Evolutionary conservation across 768 basidiomycete species (phyloP).

Genomic region (Candolleomyces aberdarensis): DNA sequence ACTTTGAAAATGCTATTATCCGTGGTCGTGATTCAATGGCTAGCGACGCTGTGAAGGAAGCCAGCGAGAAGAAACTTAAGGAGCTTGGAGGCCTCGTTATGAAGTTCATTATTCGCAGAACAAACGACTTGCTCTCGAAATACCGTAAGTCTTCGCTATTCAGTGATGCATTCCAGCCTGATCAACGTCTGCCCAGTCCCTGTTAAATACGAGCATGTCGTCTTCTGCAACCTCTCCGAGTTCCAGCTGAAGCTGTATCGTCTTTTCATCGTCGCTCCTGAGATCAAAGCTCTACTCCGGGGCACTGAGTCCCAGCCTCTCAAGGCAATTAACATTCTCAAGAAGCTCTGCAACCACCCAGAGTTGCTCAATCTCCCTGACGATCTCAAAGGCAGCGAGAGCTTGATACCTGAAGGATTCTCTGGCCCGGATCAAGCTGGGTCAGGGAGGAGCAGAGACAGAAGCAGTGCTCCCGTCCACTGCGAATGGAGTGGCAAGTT

Average conservation of each 20-base stretch:
- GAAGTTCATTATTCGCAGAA: slow-evolving; percentile 92
- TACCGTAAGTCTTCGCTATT: slow-evolving; percentile 59
- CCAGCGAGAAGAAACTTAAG: slow-evolving; percentile 86
- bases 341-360: slow-evolving; percentile 95
- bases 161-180: slow-evolving; percentile 4
- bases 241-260: slow-evolving; percentile 85
- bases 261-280: slow-evolving; percentile 88
- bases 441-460: slow-evolving; percentile 34
- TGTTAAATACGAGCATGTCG: slow-evolving; percentile 98
- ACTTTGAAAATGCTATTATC: slow-evolving; percentile 90
- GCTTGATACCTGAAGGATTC: slow-evolving; percentile 80
- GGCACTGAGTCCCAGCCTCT: slow-evolving; percentile 91
- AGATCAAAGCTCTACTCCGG: slow-evolving; percentile 85
- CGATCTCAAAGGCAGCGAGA: slow-evolving; percentile 79
- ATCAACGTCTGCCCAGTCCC: slow-evolving; percentile 59
- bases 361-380: slow-evolving; percentile 83
- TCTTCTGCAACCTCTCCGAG: slow-evolving; percentile 84
- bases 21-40: slow-evolving; percentile 89
- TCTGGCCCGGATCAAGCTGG: slow-evolving; percentile 43
- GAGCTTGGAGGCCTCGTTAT: slow-evolving; percentile 85
- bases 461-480: slow-evolving; percentile 52
- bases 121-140: slow-evolving; percentile 92
- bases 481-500: slow-evolving; percentile 93
- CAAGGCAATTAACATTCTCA: slow-evolving; percentile 91
- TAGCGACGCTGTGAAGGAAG: slow-evolving; percentile 70